Conservation (phyloP, 2,329 filamentous ascomycete species). For the Bisporella sp. region DNA sequence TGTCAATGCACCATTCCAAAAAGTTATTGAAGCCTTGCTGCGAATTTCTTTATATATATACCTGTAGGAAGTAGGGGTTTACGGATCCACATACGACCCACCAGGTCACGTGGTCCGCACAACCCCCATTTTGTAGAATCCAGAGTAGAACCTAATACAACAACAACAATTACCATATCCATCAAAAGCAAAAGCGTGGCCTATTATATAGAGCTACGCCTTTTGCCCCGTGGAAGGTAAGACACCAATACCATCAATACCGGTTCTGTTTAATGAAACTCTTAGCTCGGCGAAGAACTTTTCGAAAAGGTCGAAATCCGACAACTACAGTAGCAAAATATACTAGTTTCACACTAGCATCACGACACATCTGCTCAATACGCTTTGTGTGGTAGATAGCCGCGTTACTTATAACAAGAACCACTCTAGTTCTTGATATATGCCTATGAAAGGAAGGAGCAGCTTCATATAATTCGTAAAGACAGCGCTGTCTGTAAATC, state of each 20-base stretch:
- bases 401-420: conserved; percentile 30
- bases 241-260: too few species aligned
- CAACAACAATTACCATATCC: too few species aligned
- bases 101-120: too few species aligned
- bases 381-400: conserved; percentile 23
- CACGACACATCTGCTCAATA: conserved; percentile 20
- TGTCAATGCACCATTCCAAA: conserved; percentile 19
- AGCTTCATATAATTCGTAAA: conserved; percentile 27
- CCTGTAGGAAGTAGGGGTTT: too few species aligned
- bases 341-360: conserved; percentile 11
- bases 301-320: conserved; percentile 14
- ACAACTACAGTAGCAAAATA: conserved; percentile 11
- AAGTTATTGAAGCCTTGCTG: conserved; percentile 17
- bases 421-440: conserved; percentile 27
- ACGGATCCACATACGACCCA: too few species aligned
- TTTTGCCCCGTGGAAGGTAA: too few species aligned
- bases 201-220: too few species aligned
- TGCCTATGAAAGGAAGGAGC: conserved; percentile 25
- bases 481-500: conserved; percentile 17
- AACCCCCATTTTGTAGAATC: too few species aligned
- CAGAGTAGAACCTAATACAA: too few species aligned
- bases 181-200: too few species aligned
- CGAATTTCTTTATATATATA: conserved; percentile 11
- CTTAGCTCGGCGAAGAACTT: conserved; percentile 16
- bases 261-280: conserved; percentile 21